A percentile compares a stretch with the other conserved stretches of the same genome.
phyloP scores from a whole-genome alignment of 495 filamentous ascomycete genomes.

The Melanomma pulvis-pyrius region DNA sequence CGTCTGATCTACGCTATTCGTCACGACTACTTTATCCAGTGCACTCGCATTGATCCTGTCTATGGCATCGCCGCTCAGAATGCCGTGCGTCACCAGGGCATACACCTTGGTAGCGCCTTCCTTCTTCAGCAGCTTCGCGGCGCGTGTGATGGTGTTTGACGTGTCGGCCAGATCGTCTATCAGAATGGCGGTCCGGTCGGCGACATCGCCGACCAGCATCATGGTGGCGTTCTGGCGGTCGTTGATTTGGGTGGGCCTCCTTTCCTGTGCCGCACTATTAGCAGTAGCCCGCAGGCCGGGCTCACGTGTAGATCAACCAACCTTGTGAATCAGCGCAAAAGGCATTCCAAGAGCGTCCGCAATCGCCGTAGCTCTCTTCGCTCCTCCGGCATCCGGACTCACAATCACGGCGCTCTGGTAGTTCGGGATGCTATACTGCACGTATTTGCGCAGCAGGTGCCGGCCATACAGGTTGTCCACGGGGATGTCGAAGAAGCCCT shows the following conservation, averaged over 20 bases:
- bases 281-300: slow-evolving; percentile 33
- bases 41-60: slow-evolving; percentile 88
- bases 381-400: slow-evolving; percentile 93
- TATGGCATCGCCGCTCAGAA: slow-evolving; percentile 91
- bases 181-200: slow-evolving; percentile 78
- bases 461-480: slow-evolving; percentile 95
- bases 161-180: slow-evolving; percentile 96
- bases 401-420: slow-evolving; percentile 89
- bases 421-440: slow-evolving; percentile 82
- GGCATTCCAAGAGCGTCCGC: slow-evolving; percentile 89
- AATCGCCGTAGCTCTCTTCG: slow-evolving; percentile 95
- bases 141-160: slow-evolving; percentile 92
- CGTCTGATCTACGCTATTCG: slow-evolving; percentile 90
- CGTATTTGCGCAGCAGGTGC: slow-evolving; percentile 85
- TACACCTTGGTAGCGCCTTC: slow-evolving; percentile 87
- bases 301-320: slow-evolving; percentile 49
- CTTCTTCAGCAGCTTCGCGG: slow-evolving; percentile 94
- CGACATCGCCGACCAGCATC: slow-evolving; percentile 95
- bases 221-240: slow-evolving; percentile 96
- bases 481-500: slow-evolving; percentile 97
- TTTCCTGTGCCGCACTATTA: slow-evolving; percentile 65
- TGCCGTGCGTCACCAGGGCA: slow-evolving; percentile 90
- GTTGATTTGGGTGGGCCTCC: slow-evolving; percentile 88
- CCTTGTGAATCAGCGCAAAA: slow-evolving; percentile 98
- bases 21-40: slow-evolving; percentile 88